Evolutionary conservation across 257 asterid species (phyloP).

Genomic region (Phtheirospermum japonicum): DNA sequence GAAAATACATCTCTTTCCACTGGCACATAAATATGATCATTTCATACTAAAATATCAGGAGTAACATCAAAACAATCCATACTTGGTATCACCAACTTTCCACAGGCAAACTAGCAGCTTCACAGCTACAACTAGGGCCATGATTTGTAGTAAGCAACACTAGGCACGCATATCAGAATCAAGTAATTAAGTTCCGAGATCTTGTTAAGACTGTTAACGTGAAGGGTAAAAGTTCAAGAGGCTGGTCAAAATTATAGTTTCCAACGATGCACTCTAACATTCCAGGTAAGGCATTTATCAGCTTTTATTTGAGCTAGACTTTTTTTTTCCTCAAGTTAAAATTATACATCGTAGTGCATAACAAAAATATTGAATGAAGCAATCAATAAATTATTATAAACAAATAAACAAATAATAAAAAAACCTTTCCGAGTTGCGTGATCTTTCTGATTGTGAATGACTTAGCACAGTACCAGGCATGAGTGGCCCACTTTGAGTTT

Average conservation of each 20-base stretch:
- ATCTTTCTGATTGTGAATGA: conserved; percentile 67
- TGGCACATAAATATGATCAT: neutral
- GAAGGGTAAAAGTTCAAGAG: neutral
- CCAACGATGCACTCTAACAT: neutral
- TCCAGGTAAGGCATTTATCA: neutral
- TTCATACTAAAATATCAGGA: neutral
- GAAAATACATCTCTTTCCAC: conserved; percentile 1
- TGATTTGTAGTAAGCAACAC: conserved; percentile 1
- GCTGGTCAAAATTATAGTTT: conserved; percentile 10
- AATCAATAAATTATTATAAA: conserved; percentile 11
- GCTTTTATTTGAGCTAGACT: conserved; percentile 15
- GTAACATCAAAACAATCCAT: conserved; percentile 1
- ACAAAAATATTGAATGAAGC: conserved; percentile 16
- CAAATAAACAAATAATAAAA: neutral
- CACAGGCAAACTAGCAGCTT: conserved; percentile 15
- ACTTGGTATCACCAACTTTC: conserved; percentile 4
- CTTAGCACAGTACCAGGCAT: conserved; percentile 60
- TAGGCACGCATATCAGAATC: conserved; percentile 9
- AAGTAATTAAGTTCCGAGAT: neutral
- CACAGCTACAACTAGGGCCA: conserved; percentile 19
- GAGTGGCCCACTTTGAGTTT: conserved; percentile 94
- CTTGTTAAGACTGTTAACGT: conserved; percentile 8
- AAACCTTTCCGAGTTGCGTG: conserved; percentile 73
- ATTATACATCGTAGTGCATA: conserved; percentile 4
- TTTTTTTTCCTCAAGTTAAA: conserved; percentile 14